Evolutionary conservation across 2,329 filamentous ascomycete genomes (phyloP).

Genomic region (Cladosporium sphaerospermum): DNA sequence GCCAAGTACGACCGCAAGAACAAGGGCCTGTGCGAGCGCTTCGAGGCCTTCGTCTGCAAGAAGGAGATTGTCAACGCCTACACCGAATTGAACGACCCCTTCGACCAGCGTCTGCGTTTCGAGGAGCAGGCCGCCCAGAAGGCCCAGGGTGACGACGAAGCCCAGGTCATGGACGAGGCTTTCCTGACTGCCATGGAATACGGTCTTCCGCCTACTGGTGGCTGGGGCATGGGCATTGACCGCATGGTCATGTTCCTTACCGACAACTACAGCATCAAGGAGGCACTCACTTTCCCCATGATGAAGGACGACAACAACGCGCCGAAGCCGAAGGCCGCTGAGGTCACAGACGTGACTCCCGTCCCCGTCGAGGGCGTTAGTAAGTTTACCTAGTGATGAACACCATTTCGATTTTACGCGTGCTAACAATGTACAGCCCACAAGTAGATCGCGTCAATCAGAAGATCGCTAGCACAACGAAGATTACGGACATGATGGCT

Average conservation of each 20-base stretch:
- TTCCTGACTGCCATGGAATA: conserved; percentile 89
- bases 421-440: conserved; percentile 1
- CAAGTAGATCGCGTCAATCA: background rate
- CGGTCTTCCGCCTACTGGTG: conserved; percentile 85
- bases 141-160: conserved; percentile 94
- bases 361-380: conserved; percentile 49
- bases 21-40: conserved; percentile 86
- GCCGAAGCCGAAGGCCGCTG: conserved; percentile 48
- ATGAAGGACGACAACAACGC: conserved; percentile 68
- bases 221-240: conserved; percentile 92
- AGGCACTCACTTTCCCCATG: conserved; percentile 93
- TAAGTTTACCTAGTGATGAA: conserved; percentile 4
- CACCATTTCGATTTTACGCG: no score
- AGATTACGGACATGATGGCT: conserved; percentile 8
- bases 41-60: conserved; percentile 95
- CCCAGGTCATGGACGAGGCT: conserved; percentile 90
- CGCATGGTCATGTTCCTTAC: conserved; percentile 93
- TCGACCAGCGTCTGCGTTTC: conserved; percentile 85
- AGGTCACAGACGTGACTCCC: conserved; percentile 56
- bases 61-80: conserved; percentile 97
- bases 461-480: background rate
- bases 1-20: conserved; percentile 87
- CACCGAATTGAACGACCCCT: conserved; percentile 95
- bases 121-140: conserved; percentile 96
- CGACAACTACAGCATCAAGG: conserved; percentile 91